phyloP scores from a whole-genome alignment of 148 eudicot genomes.

The Vaccinium corymbosum region DNA sequence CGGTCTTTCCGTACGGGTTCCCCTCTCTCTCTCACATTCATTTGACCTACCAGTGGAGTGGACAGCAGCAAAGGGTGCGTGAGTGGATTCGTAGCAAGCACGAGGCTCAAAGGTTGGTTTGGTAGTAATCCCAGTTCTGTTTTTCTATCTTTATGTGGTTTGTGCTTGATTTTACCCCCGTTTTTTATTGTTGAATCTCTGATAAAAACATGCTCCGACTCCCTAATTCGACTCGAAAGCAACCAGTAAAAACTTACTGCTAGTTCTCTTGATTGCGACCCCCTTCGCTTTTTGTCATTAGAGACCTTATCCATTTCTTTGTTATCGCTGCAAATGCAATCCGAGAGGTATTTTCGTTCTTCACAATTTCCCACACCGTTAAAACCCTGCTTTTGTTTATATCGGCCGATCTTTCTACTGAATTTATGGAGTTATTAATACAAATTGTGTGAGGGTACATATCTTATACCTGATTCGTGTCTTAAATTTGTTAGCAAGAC shows the following conservation, averaged over 20 bases:
- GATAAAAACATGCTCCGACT: neutral
- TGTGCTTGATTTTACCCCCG: neutral
- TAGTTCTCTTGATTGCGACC: neutral
- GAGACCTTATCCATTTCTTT: neutral
- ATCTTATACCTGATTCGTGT: neutral
- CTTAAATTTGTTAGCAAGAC: neutral
- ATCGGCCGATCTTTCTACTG: neutral
- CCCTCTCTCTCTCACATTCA: neutral
- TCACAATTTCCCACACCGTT: neutral
- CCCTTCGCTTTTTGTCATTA: neutral
- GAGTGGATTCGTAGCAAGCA: constrained; percentile 1
- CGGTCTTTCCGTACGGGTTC: too few species aligned
- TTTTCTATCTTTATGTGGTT: neutral
- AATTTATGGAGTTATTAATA: neutral
- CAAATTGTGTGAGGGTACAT: neutral
- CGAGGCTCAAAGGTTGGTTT: neutral
- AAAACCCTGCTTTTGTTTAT: neutral
- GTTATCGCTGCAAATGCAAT: neutral
- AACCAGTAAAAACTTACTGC: neutral
- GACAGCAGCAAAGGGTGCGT: neutral
- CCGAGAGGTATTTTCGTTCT: neutral
- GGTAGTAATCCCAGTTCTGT: neutral
- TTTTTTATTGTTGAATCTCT: neutral
- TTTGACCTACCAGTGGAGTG: neutral
- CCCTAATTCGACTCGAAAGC: neutral